Percentiles rank a stretch among this genome's conserved stretches.
Evolutionary conservation across 306 rosid genomes (phyloP).

Genomic region (Casuarina glauca): DNA sequence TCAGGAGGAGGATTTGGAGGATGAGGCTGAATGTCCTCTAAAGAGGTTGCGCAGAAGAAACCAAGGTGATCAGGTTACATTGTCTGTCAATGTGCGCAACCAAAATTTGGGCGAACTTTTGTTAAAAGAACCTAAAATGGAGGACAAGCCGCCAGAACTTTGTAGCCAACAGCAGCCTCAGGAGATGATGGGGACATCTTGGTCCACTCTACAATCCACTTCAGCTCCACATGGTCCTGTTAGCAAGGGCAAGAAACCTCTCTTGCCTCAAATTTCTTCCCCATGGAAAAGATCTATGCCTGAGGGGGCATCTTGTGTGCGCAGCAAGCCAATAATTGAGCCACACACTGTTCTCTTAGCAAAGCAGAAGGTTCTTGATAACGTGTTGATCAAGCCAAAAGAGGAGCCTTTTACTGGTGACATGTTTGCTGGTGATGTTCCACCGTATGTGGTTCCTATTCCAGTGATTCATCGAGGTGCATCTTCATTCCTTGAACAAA

Average conservation of each 20-base stretch:
- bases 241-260: conserved; percentile 75
- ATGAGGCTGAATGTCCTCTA: conserved; percentile 60
- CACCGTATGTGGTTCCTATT: conserved; percentile 49
- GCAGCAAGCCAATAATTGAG: conserved; percentile 41
- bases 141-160: conserved; percentile 36
- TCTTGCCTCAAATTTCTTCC: conserved; percentile 35
- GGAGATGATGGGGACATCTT: conserved; percentile 25
- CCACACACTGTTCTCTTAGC: conserved; percentile 26
- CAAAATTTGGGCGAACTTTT: conserved; percentile 32
- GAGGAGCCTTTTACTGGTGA: conserved; percentile 74
- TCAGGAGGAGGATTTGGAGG: conserved; percentile 42
- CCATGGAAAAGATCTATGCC: conserved; percentile 35
- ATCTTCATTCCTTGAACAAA: conserved; percentile 15
- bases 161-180: conserved; percentile 40
- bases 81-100: conserved; percentile 27
- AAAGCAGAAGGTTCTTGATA: conserved; percentile 31
- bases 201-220: conserved; percentile 20
- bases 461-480: conserved; percentile 67
- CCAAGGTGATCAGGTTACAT: conserved; percentile 45
- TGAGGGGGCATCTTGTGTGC: conserved; percentile 30
- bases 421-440: conserved; percentile 26
- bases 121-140: conserved; percentile 52
- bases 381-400: conserved; percentile 63
- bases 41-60: conserved; percentile 74
- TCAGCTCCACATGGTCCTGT: conserved; percentile 29